phyloP scores from a whole-genome alignment of 208 protist genomes.

The Trypanosoma rangeli region DNA sequence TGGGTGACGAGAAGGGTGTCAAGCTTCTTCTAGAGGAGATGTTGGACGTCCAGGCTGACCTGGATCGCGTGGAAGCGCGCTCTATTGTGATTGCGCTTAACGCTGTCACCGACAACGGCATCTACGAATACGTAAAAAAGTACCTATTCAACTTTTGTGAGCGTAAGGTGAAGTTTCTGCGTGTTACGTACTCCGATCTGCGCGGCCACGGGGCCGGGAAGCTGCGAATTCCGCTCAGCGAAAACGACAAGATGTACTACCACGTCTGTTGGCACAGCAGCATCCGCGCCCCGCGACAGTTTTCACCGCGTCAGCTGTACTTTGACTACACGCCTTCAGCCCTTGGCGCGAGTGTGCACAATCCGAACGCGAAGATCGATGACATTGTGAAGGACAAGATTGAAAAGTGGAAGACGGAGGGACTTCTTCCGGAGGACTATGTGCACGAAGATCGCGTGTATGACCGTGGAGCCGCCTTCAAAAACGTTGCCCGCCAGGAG shows the following conservation, averaged over 20 bases:
- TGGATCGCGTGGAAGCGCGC: conserved; percentile 78
- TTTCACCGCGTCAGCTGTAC: conserved; percentile 87
- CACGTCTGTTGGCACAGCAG: conserved; percentile 88
- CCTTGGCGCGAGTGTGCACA: conserved; percentile 44
- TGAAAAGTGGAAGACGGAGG: conserved; percentile 90
- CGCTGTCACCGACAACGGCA: conserved; percentile 58
- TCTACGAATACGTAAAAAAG: conserved; percentile 88
- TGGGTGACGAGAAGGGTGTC: conserved; percentile 78
- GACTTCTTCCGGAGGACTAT: conserved; percentile 86
- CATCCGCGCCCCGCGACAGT: conserved; percentile 78
- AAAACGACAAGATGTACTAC: conserved; percentile 91
- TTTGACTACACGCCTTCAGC: conserved; percentile 89
- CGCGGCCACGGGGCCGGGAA: conserved; percentile 82
- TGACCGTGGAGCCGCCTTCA: conserved; percentile 76
- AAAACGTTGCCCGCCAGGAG: conserved; percentile 77
- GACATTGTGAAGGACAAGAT: conserved; percentile 92
- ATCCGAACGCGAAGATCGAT: conserved; percentile 82
- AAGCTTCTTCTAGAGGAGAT: conserved; percentile 81
- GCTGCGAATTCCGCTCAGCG: conserved; percentile 68
- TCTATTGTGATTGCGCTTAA: conserved; percentile 84
- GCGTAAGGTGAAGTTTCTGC: conserved; percentile 85
- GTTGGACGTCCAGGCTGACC: conserved; percentile 83
- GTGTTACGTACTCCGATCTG: conserved; percentile 78
- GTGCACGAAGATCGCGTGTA: conserved; percentile 85
- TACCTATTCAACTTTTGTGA: conserved; percentile 89